Percentiles rank a stretch among this genome's conserved stretches.
Conservation (phyloP, 1,284 basidiomycete species). For the Microbotryum intermedium region DNA sequence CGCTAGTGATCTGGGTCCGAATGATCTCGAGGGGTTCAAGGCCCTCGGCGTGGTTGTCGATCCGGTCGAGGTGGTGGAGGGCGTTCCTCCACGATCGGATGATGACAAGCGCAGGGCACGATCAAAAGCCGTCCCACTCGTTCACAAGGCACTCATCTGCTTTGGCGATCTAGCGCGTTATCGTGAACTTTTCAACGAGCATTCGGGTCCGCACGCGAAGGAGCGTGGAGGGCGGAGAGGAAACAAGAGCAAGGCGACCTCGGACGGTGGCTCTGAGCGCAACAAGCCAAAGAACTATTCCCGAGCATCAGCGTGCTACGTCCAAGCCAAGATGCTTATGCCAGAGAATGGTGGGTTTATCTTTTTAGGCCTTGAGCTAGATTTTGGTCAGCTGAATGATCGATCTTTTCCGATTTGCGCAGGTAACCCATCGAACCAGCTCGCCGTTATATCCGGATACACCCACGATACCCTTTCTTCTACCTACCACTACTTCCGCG, state of each 20-base stretch:
- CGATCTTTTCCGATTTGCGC: constrained; percentile 26
- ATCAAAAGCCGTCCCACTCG: constrained; percentile 44
- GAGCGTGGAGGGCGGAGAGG: constrained; percentile 24
- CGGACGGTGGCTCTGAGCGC: not conserved
- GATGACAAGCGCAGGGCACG: not conserved
- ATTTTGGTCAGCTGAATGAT: not conserved
- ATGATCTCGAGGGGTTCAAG: constrained; percentile 51
- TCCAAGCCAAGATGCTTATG: constrained; percentile 68
- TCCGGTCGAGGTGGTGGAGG: constrained; percentile 39
- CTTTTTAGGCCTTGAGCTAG: not conserved
- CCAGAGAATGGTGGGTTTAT: constrained; percentile 51
- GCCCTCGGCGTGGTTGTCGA: constrained; percentile 55
- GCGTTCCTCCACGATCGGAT: constrained; percentile 32
- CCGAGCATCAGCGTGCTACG: constrained; percentile 69
- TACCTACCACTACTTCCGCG: constrained; percentile 80
- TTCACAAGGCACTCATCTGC: constrained; percentile 82
- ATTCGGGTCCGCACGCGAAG: constrained; percentile 32
- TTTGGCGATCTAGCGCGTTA: constrained; percentile 91
- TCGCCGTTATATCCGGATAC: constrained; percentile 84
- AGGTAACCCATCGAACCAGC: constrained; percentile 88
- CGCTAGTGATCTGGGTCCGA: constrained; percentile 51
- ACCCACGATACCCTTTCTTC: constrained; percentile 70
- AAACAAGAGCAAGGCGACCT: constrained; percentile 23
- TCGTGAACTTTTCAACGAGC: constrained; percentile 75
- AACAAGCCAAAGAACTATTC: constrained; percentile 50